These are phyloP conservation scores for Boletus rufocinnamomeus DNA, from an alignment of 768 basidiomycete genomes.

Conservation along the genomic window DNA sequence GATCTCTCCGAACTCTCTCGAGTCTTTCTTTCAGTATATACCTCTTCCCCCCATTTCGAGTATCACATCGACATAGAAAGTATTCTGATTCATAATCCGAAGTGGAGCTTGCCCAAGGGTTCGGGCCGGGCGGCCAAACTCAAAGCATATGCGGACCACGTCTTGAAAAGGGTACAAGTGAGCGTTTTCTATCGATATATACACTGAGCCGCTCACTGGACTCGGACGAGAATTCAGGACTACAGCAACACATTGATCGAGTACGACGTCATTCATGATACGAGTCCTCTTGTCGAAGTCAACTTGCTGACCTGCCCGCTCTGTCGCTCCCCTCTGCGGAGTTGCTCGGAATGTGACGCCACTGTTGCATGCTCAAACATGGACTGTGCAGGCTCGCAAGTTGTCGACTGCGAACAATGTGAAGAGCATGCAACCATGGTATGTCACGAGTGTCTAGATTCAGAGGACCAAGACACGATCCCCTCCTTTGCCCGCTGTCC, in stretches of 20 bases:
- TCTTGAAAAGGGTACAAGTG: conserved; percentile 5
- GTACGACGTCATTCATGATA: neutral
- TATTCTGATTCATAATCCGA: neutral
- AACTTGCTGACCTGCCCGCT: conserved; percentile 8
- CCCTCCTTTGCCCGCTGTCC: neutral
- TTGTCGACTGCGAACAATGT: neutral
- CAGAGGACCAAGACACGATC: neutral
- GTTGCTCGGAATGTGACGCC: neutral
- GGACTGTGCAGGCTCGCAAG: neutral
- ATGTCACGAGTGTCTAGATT: neutral
- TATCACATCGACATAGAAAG: neutral
- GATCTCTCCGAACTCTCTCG: neutral
- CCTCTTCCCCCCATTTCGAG: too few species aligned
- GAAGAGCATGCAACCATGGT: neutral
- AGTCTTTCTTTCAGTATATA: neutral
- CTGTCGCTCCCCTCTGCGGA: neutral
- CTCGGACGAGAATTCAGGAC: neutral
- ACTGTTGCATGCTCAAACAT: neutral
- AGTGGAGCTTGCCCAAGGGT: too few species aligned
- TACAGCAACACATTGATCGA: neutral
- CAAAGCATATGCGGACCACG: neutral
- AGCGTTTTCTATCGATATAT: neutral
- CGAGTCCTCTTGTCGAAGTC: neutral
- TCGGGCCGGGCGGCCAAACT: neutral
- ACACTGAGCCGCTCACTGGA: neutral